Base-by-base conservation (phyloP, 495 filamentous ascomycete genomes). In the Beverwykella pulmonaria region DNA sequence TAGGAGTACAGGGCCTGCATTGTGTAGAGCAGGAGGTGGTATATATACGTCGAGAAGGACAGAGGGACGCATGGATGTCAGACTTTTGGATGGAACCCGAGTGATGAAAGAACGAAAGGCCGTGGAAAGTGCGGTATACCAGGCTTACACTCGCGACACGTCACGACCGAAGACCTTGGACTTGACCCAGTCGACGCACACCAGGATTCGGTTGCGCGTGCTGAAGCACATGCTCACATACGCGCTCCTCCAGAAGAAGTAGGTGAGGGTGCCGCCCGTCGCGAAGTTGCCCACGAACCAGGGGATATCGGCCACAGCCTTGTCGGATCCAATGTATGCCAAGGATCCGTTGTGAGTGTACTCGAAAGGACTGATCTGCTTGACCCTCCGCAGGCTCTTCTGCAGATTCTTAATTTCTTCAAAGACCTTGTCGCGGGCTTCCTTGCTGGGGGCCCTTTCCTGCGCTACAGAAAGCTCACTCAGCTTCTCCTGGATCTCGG, bases 151-250 rank as follows among this genome's bases (percentile, higher is more conserved):
- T 70, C 93, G 86, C 39, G 93, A 97, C 53, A 97, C 91, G 75
- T 98, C 94, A 78, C 94, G 91, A 52, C 94, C 94, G 76, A 98
- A 98, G 29, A 92, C 77, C 81, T 92, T 93, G 54, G 93, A 89
- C 84, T 99, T 99, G 72, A 92, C 73, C 94, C 94, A 99, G 78
- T 99, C 94, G 71, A 95, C 80, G 67, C 91, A 81, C 47, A 99
- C 94, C 25, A 99, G 83, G 66, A 97, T 83, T 75, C 94, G 88
- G 79, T 98, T 99, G 65, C 94, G 89, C 47, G 87, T 91, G 85
- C 92, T 96, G 78, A 98, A 99, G 86, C 93, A 97, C 94, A 99
- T 99, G 85, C 89, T 95, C 78, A 99, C 81, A 78, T 99, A 99
- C 55, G 94, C 95, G 75, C 88, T 92, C 77, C 91, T 84, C 94